A percentile compares a stretch with the other conserved stretches of the same genome.
Evolutionary conservation across 164 flowering plant genomes (phyloP).

Genomic region (Dillenia turbinata): DNA sequence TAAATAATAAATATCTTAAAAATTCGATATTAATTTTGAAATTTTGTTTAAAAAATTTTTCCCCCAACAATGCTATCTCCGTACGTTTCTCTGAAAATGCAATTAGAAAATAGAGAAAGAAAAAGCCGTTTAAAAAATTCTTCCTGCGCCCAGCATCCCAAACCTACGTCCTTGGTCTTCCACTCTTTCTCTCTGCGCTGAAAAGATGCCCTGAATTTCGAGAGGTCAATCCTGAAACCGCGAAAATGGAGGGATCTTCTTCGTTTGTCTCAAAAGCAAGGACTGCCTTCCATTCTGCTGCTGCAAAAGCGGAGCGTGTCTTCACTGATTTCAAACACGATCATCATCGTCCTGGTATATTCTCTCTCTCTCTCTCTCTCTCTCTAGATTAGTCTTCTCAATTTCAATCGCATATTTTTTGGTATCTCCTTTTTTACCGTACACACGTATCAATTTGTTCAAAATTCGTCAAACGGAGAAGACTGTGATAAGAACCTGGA

Average conservation of each 20-base stretch:
- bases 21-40: too few species aligned
- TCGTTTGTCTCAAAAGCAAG: slow-evolving; percentile 79
- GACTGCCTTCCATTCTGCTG: slow-evolving; percentile 92
- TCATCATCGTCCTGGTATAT: not conserved
- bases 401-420: slow-evolving; percentile 3
- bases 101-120: too few species aligned
- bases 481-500: too few species aligned
- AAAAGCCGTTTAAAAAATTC: too few species aligned
- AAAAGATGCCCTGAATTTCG: not conserved
- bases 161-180: not conserved
- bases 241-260: slow-evolving; percentile 37
- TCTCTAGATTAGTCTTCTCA: not conserved
- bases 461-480: too few species aligned
- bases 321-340: slow-evolving; percentile 53
- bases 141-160: too few species aligned
- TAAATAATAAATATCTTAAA: too few species aligned
- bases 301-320: slow-evolving; percentile 86
- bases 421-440: not conserved
- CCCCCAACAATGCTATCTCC: too few species aligned
- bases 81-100: too few species aligned
- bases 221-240: not conserved
- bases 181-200: slow-evolving; percentile 4
- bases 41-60: too few species aligned
- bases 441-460: too few species aligned
- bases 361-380: not conserved